Evolutionary conservation across 768 basidiomycete genomes (phyloP), one percentile per base, ranked within the genome.

Genomic region (Rubroboletus satanas): DNA sequence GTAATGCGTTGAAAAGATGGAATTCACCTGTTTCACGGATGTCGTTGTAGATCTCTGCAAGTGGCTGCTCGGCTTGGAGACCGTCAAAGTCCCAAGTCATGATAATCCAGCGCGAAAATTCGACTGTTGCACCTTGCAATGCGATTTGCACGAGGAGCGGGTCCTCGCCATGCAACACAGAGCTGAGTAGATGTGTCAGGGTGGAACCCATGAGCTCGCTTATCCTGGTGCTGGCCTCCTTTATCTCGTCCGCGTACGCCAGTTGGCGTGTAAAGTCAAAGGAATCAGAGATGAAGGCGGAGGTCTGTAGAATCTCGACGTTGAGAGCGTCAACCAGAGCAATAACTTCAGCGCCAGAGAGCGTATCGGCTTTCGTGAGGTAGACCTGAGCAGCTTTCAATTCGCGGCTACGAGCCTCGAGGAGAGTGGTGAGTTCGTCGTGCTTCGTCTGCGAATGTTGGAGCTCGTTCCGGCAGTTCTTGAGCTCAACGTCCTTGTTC

Each of bases 271-370:
- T 54, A 60, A 72, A 72, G 57, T 70, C 68, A 37, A 63, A 73
- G 28, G 68, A 64, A 31, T 80, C 79, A 0, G 77, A 72, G 47
- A 82, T 75, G 60, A 74, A 70, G 26, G 78, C 76, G 4, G 75
- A 63, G 12, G 69, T 67, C 55, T 82, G 81, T 37, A 77, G 67
- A 23, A 81, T 77, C 59, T 82, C 81, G 23, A 69, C 65, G 57
- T 82, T 82, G 54, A 82, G 62, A 0, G 68, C 64, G 28, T 79
- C 74, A 31, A 77, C 65, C 5, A 70, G 52, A 0, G 62, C n/a
- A 10, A 72, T 71, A 47, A 79, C 72, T 10, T 82, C 80, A 0
- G 74, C 72, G 1, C 74, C 77, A 0, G 80, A 77, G 52, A 76
- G 68, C 0, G 60, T 57, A 49, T 82, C 80, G 17, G 73, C 67